Evolutionary conservation across 306 rosid species (phyloP).

Genomic region (Fagus crenata): DNA sequence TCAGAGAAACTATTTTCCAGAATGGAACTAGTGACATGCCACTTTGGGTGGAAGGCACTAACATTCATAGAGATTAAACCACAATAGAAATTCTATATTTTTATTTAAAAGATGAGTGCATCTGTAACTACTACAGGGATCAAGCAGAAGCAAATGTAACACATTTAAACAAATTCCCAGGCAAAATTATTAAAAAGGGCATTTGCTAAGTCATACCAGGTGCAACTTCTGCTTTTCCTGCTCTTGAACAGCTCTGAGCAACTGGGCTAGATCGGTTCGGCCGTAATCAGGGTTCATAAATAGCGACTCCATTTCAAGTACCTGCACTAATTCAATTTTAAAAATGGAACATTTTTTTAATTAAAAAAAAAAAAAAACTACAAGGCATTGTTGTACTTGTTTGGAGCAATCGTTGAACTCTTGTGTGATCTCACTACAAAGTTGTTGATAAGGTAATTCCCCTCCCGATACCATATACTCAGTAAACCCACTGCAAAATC

Average conservation of each 20-base stretch:
- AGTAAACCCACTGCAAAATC: conserved; percentile 63
- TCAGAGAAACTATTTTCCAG: too few species aligned
- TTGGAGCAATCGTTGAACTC: conserved; percentile 87
- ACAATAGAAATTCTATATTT: background rate
- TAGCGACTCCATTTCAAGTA: conserved; percentile 63
- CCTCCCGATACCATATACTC: conserved; percentile 67
- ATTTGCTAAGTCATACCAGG: conserved; percentile 46
- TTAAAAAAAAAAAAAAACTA: too few species aligned
- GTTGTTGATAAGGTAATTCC: conserved; percentile 65
- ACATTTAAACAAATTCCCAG: background rate
- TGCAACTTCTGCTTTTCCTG: conserved; percentile 83
- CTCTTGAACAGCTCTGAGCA: conserved; percentile 80
- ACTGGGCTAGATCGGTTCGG: conserved; percentile 73
- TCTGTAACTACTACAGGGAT: background rate
- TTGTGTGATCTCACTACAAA: conserved; percentile 71
- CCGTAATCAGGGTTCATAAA: conserved; percentile 53
- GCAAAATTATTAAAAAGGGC: background rate
- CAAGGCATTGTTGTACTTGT: conserved; percentile 34
- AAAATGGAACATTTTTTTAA: conserved; percentile 24
- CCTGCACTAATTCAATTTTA: conserved; percentile 46
- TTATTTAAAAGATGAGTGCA: background rate
- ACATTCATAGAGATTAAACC: background rate
- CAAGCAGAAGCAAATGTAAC: too few species aligned
- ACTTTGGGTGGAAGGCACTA: too few species aligned
- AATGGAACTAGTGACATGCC: too few species aligned